Conservation (phyloP, 2,329 filamentous ascomycete genomes). For the Trichophyton verrucosum region DNA sequence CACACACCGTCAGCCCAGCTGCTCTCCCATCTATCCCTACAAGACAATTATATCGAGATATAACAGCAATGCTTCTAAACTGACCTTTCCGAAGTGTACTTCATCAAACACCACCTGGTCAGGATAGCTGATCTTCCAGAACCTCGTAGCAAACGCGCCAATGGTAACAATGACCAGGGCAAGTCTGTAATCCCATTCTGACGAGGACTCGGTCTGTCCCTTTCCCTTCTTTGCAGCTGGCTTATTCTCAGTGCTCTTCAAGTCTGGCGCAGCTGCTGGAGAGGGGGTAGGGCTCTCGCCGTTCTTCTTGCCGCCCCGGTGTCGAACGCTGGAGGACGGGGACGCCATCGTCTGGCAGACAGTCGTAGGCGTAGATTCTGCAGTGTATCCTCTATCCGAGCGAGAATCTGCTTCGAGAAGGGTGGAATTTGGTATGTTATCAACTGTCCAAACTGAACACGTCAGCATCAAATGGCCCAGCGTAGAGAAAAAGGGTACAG, state of each 20-base stretch:
- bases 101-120: constrained; percentile 98
- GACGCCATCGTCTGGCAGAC: constrained; percentile 3
- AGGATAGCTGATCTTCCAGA: constrained; percentile 91
- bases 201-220: neutral
- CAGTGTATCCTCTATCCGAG: no score
- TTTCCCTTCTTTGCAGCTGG: constrained; percentile 10
- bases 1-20: constrained; percentile 12
- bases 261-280: constrained; percentile 5
- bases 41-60: neutral
- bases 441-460: neutral
- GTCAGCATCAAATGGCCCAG: neutral
- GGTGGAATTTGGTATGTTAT: neutral
- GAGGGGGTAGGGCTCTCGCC: constrained; percentile 16
- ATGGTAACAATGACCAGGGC: constrained; percentile 64
- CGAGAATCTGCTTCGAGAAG: no score
- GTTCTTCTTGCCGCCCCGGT: constrained; percentile 32
- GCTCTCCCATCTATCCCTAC: no score
- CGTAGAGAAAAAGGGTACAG: no score
- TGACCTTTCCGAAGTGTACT: constrained; percentile 97
- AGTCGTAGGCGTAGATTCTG: neutral
- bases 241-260: constrained; percentile 3
- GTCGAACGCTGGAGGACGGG: constrained; percentile 27
- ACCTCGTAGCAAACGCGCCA: constrained; percentile 79
- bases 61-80: constrained; percentile 16
- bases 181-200: constrained; percentile 70